Evolutionary conservation across 805 yeast species (phyloP), one percentile per base, ranked within the genome.

Genomic region (Candida pseudoglaebosa): DNA sequence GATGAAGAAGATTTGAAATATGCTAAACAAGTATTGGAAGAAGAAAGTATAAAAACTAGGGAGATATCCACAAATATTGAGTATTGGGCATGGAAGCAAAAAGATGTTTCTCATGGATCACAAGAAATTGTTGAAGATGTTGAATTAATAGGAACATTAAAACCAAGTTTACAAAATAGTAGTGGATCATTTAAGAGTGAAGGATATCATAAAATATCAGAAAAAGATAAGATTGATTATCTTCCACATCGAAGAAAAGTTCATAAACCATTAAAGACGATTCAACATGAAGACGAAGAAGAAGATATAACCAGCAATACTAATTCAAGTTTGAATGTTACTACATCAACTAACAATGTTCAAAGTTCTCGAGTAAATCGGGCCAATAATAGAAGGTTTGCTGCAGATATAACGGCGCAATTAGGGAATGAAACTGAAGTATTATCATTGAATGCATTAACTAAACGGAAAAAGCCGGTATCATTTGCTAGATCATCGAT

Each of bases 401-500:
- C 85, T 3, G 96, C 93, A 18, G 96, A 86, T 57, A 82, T 88
- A 30, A 84, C 82, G 51, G 87, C 90, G 1, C 90, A 84, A 48
- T 73, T 86, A 49, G 93, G 93, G 30, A 72, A 87, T 2, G 95
- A 86, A 50, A 80, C 85, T 1, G 97, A 88, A 52, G 74, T 86
- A 4, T 65, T 90, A 48, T 82, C 86, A 32, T 73, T 88, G 62
- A 91, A 90, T 57, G 95, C 91, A 46, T 73, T 91, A 50, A 85
- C 87, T 47, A 89, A 87, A 55, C 75, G 97, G 46, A 86, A 84
- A 59, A 91, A 91, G 54, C 95, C 96, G 0, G 97, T 91, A 6
- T 83, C 93, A n/a, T 90, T 90, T 70, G 97, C 97, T 0, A 72
- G 98, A 38, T 89, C 97, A 2, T 95, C 97, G 0, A 93, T 93